Evolutionary conservation across 352 stramenopile species (phyloP).

Genomic region (Globisporangium barbulae): DNA sequence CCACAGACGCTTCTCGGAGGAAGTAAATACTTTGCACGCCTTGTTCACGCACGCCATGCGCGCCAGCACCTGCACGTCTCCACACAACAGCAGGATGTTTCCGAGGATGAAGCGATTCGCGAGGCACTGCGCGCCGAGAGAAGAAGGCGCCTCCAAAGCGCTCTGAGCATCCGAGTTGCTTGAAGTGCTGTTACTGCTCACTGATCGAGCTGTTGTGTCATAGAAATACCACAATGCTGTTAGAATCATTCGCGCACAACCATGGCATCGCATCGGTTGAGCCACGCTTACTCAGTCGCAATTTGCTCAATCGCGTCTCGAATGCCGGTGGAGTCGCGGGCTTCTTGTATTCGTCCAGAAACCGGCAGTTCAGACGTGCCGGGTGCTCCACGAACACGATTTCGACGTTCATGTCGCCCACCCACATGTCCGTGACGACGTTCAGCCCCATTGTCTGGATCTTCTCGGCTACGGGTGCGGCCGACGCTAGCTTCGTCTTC

Average conservation of each 20-base stretch:
- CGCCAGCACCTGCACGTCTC: constrained; percentile 46
- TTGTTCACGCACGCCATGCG: constrained; percentile 54
- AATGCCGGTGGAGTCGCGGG: constrained; percentile 14
- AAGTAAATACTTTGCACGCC: constrained; percentile 55
- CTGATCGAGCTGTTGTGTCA: constrained; percentile 16
- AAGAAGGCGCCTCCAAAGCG: not conserved
- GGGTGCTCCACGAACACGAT: constrained; percentile 51
- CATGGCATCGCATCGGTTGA: not conserved
- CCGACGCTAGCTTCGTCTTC: constrained; percentile 70
- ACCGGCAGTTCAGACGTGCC: constrained; percentile 34
- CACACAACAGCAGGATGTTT: constrained; percentile 69
- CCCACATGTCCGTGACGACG: constrained; percentile 63
- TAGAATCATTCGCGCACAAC: not conserved
- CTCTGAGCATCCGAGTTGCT: constrained; percentile 11
- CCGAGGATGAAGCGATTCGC: constrained; percentile 63
- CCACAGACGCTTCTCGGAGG: constrained; percentile 58
- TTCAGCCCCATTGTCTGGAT: constrained; percentile 74
- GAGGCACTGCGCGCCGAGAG: constrained; percentile 42
- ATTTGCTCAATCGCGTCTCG: constrained; percentile 28
- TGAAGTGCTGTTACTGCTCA: constrained; percentile 18
- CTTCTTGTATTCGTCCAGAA: constrained; percentile 60
- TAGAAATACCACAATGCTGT: not conserved
- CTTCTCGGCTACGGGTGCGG: constrained; percentile 66
- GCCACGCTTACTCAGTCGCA: constrained; percentile 42
- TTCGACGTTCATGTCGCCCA: constrained; percentile 57